These are phyloP conservation scores for Madurella mycetomatis DNA, from an alignment of 2,329 filamentous ascomycete species.

Conservation along the genomic window DNA sequence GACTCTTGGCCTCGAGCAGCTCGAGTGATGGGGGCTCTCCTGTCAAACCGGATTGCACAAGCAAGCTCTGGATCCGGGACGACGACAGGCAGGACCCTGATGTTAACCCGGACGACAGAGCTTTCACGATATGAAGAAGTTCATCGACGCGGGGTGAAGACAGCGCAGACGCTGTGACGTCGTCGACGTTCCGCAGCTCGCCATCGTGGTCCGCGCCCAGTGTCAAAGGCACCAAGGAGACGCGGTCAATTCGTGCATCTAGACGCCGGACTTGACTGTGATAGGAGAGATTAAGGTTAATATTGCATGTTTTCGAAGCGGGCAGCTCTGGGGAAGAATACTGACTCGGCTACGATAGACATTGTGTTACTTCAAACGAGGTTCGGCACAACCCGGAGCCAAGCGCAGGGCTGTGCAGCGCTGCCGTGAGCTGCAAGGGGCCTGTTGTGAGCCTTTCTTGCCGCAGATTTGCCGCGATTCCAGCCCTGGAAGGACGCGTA, in stretches of 20 bases:
- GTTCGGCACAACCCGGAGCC: conserved; percentile 13
- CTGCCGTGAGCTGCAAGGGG: background rate
- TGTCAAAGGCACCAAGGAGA: conserved; percentile 43
- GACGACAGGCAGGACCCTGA: conserved; percentile 59
- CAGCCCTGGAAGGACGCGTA: conserved; percentile 17
- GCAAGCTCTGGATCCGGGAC: conserved; percentile 55
- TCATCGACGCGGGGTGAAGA: conserved; percentile 54
- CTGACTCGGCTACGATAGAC: conserved; percentile 46
- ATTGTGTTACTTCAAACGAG: conserved; percentile 28
- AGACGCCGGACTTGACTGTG: conserved; percentile 57
- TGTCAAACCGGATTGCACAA: conserved; percentile 58
- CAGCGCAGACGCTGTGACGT: conserved; percentile 37
- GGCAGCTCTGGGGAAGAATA: conserved; percentile 13
- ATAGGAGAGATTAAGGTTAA: conserved; percentile 20
- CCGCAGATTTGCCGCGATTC: background rate
- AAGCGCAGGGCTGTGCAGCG: conserved; percentile 7
- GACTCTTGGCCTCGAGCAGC: conserved; percentile 34
- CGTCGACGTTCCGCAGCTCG: conserved; percentile 23
- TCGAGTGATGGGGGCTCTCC: conserved; percentile 22
- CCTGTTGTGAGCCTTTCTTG: background rate
- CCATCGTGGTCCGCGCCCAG: conserved; percentile 40
- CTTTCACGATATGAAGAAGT: conserved; percentile 64
- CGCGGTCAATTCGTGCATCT: conserved; percentile 61
- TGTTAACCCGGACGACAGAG: conserved; percentile 65
- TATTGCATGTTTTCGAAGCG: conserved; percentile 1